A percentile compares a stretch with the other conserved stretches of the same genome.
These are phyloP conservation scores for Trichoderma asperelloides DNA, from an alignment of 495 filamentous ascomycete species.

Conservation along the genomic window DNA sequence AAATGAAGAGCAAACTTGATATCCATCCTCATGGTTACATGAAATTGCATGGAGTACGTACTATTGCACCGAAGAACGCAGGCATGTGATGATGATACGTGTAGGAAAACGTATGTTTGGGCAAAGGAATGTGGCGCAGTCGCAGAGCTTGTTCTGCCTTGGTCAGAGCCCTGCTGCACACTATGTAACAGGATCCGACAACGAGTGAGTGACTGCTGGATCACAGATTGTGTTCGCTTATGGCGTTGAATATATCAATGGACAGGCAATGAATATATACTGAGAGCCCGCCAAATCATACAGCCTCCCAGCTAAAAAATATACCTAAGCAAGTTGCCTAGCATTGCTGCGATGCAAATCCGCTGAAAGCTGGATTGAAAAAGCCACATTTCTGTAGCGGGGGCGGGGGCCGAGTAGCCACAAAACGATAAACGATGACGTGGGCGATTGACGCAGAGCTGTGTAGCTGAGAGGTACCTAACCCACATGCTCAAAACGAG, in stretches of 20 bases:
- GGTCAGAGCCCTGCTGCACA: not conserved
- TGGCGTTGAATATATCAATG: not conserved
- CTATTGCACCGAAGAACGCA: not conserved
- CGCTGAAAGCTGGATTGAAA: not conserved
- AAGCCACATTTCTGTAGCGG: not conserved
- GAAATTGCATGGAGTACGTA: no score
- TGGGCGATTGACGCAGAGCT: conserved; percentile 1
- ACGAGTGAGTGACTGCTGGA: not conserved
- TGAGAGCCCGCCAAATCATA: no score
- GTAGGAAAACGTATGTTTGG: not conserved
- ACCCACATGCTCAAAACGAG: not conserved
- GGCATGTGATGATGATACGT: not conserved
- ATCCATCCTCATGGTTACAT: no score
- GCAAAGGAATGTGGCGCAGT: not conserved
- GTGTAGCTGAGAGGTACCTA: conserved; percentile 3
- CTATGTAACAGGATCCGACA: not conserved
- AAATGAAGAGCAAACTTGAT: not conserved
- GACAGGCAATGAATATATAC: not conserved
- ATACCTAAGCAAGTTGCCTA: not conserved
- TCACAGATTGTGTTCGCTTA: not conserved
- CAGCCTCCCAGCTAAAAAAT: no score
- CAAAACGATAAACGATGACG: conserved; percentile 5
- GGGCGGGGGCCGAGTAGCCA: not conserved
- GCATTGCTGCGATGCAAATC: not conserved
- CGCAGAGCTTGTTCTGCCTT: not conserved